These are phyloP conservation scores for Erythrobasidium hasegawianum DNA, from an alignment of 1,284 basidiomycete genomes.

Conservation along the genomic window DNA sequence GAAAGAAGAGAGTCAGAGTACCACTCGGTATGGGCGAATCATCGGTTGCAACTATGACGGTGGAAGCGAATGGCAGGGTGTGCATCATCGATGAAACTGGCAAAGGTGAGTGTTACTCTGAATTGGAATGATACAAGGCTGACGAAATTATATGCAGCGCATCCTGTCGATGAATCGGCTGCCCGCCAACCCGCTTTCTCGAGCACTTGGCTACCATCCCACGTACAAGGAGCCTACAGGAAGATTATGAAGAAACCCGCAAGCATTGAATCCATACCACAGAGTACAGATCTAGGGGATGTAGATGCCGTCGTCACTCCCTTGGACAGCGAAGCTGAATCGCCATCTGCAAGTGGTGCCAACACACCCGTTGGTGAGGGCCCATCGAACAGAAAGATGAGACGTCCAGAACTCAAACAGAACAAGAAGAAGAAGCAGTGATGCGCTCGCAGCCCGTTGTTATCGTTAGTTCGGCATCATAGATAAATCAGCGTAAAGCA, in stretches of 20 bases:
- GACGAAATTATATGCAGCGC: neutral
- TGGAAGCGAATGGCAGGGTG: slow-evolving; percentile 45
- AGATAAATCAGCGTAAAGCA: no score
- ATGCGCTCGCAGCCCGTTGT: neutral
- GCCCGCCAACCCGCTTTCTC: slow-evolving; percentile 34
- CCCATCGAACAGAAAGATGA: slow-evolving; percentile 10
- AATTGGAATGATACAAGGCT: neutral
- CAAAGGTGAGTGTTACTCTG: slow-evolving; percentile 37
- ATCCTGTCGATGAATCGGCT: slow-evolving; percentile 38
- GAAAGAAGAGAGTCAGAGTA: slow-evolving; percentile 42
- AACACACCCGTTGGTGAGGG: slow-evolving; percentile 17
- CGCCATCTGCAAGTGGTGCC: slow-evolving; percentile 3
- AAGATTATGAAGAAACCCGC: slow-evolving; percentile 22
- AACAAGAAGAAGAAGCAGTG: slow-evolving; percentile 25
- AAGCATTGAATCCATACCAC: slow-evolving; percentile 1
- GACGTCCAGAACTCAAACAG: slow-evolving; percentile 25
- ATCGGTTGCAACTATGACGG: slow-evolving; percentile 40
- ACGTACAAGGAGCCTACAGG: neutral
- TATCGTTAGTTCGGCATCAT: neutral
- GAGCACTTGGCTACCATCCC: slow-evolving; percentile 38
- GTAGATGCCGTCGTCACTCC: slow-evolving; percentile 23
- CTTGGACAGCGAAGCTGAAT: slow-evolving; percentile 11
- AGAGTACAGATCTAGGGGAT: slow-evolving; percentile 14
- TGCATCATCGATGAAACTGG: slow-evolving; percentile 44
- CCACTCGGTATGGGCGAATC: slow-evolving; percentile 33